Evolutionary conservation across 495 filamentous ascomycete species (phyloP).

Genomic region (Talaromyces liani): DNA sequence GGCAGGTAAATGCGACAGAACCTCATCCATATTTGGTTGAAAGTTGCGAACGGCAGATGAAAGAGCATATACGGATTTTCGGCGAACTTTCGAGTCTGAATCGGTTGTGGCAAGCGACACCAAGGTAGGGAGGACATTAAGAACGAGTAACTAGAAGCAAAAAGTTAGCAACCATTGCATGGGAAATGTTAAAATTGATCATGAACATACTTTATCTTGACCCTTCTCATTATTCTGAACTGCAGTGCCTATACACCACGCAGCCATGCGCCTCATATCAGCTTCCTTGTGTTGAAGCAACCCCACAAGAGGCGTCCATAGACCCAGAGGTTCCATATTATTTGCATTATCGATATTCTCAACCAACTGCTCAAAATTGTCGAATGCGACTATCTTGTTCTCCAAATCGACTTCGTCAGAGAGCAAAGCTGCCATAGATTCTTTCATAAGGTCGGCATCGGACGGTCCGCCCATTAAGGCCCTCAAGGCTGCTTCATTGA

Average conservation of each 20-base stretch:
- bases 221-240: constrained; percentile 88
- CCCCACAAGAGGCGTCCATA: constrained; percentile 74
- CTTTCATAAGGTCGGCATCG: constrained; percentile 85
- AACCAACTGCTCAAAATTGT: constrained; percentile 92
- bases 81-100: constrained; percentile 55
- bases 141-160: constrained; percentile 45
- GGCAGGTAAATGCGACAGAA: constrained; percentile 55
- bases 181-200: background rate
- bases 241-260: constrained; percentile 88
- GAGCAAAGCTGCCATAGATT: constrained; percentile 65
- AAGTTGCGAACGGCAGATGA: constrained; percentile 80
- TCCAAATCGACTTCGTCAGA: constrained; percentile 59
- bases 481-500: constrained; percentile 60
- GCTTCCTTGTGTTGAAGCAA: constrained; percentile 59
- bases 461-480: constrained; percentile 72
- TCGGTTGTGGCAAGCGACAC: constrained; percentile 57
- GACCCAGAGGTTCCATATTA: constrained; percentile 65
- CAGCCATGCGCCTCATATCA: constrained; percentile 71
- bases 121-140: constrained; percentile 63
- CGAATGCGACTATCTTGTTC: constrained; percentile 80
- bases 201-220: constrained; percentile 58
- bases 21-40: constrained; percentile 61
- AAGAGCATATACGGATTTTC: constrained; percentile 82
- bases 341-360: constrained; percentile 94
- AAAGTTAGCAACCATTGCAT: constrained; percentile 13